Evolutionary conservation across 2,329 filamentous ascomycete species (phyloP).

Genomic region (Pseudogymnoascus sp.): DNA sequence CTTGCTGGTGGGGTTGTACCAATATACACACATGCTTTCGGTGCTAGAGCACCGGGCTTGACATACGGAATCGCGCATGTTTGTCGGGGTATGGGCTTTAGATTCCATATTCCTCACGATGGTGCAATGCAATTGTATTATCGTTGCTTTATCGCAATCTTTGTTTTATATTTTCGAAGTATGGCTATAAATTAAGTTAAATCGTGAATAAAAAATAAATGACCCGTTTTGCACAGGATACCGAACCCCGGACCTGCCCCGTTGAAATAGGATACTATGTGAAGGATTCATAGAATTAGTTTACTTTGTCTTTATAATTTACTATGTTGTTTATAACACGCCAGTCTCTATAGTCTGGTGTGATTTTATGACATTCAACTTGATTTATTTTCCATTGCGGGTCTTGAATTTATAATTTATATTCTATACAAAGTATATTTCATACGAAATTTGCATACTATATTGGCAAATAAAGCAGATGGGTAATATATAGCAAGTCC

Average conservation of each 20-base stretch:
- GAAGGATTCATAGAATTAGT: background rate
- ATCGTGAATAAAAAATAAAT: background rate
- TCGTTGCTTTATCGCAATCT: background rate
- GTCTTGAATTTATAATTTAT: too few species aligned
- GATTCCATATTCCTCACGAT: background rate
- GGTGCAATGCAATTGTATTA: background rate
- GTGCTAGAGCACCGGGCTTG: background rate
- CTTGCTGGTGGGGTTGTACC: background rate
- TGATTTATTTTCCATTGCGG: too few species aligned
- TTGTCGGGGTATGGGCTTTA: background rate
- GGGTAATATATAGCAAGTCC: background rate
- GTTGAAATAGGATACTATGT: background rate
- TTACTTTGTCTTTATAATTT: background rate
- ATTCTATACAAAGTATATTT: background rate
- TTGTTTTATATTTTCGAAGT: background rate
- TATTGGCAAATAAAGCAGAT: background rate
- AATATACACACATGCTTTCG: background rate
- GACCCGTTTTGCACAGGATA: background rate
- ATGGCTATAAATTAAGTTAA: background rate
- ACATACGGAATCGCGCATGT: background rate
- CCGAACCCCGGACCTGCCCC: background rate
- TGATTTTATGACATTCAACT: too few species aligned
- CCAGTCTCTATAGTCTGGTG: background rate
- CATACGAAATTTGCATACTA: background rate
- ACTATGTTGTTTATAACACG: background rate